Evolutionary conservation across 208 protist species (phyloP).

Genomic region (Histomonas meleagridis): DNA sequence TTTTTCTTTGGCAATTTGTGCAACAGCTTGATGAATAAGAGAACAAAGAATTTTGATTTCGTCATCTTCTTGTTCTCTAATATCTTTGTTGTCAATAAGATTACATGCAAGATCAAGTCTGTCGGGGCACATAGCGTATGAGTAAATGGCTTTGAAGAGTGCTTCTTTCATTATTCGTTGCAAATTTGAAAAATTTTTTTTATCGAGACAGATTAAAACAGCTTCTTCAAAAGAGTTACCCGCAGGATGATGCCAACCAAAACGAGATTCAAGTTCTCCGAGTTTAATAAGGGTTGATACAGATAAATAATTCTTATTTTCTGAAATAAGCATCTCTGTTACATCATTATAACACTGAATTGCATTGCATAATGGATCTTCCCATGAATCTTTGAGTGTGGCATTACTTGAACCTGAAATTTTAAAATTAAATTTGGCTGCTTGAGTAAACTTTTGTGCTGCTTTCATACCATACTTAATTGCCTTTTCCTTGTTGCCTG

Average conservation of each 20-base stretch:
- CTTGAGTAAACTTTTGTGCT: neutral
- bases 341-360: neutral
- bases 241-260: neutral
- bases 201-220: too few relatives aligned
- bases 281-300: neutral
- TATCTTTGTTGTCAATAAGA: too few relatives aligned
- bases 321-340: neutral
- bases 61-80: too few relatives aligned
- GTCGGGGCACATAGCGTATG: too few relatives aligned
- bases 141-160: too few relatives aligned
- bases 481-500: neutral
- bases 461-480: neutral
- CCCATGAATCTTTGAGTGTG: neutral
- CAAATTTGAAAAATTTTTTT: too few relatives aligned
- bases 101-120: too few relatives aligned
- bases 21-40: too few relatives aligned
- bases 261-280: neutral
- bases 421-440: neutral
- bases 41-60: too few relatives aligned
- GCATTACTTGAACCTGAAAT: too few relatives aligned
- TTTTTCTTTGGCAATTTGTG: too few relatives aligned
- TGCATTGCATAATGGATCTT: neutral
- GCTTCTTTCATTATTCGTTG: too few relatives aligned
- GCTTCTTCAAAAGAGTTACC: neutral
- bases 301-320: neutral